Conservation (phyloP, 2,329 filamentous ascomycete species). For the Nigrospora osmanthi region DNA sequence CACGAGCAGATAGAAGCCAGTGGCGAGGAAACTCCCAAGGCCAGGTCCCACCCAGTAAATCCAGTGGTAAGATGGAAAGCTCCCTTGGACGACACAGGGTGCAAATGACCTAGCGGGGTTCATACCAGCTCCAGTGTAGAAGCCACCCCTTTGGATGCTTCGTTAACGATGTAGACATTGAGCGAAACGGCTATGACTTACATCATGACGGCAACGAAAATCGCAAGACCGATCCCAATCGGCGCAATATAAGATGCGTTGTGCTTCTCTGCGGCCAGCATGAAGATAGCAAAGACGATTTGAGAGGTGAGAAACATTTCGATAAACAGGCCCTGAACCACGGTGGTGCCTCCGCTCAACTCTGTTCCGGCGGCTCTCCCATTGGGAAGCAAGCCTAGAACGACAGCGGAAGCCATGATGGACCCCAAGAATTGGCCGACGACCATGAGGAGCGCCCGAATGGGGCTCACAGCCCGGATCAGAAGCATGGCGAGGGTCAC, state of each 20-base stretch:
- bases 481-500: constrained; percentile 1
- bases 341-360: background rate
- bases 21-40: background rate
- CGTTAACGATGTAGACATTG: background rate
- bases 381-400: background rate
- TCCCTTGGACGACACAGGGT: background rate
- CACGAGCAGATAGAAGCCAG: background rate
- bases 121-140: background rate
- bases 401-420: background rate
- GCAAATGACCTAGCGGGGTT: constrained; percentile 1
- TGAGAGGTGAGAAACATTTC: constrained; percentile 3
- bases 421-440: background rate
- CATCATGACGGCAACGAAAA: constrained; percentile 3
- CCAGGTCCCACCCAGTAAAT: constrained; percentile 2
- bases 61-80: constrained; percentile 1
- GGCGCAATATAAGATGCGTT: background rate
- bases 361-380: background rate
- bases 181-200: background rate
- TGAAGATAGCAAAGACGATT: constrained; percentile 2
- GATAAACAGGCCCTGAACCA: constrained; percentile 1
- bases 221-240: background rate
- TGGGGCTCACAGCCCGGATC: background rate
- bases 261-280: constrained; percentile 2
- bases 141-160: background rate
- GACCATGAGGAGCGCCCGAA: background rate